Evolutionary conservation across 495 filamentous ascomycete genomes (phyloP), one percentile per base, ranked within the genome.

Genomic region (Aspergillus nidulans): DNA sequence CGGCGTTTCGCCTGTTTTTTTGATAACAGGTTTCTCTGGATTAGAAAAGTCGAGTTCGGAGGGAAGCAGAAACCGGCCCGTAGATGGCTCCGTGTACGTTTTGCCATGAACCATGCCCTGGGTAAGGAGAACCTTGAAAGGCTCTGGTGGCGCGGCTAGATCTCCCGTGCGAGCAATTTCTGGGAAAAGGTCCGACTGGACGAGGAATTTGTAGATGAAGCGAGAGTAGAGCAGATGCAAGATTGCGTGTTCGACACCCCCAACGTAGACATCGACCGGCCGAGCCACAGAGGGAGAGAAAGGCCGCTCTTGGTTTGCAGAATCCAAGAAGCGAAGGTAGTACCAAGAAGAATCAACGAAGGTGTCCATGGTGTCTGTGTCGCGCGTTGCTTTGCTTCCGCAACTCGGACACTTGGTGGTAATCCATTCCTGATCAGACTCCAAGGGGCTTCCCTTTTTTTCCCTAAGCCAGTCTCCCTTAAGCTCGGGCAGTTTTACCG

Each of bases 281-380:
- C 81, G 77, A 15, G 80, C 86, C 10, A 72, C 66, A 9, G 78
- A 69, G 36, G 83, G 66, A 0, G 79, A 82, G 58, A 95, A 85
- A 0, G 81, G 87, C 12, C 65, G 65, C 12, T 78, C 65, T 34
- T 75, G 63, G 61, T 92, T 91, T 2, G 83, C 69, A 1, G 86
- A 67, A 57, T 92, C 88, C 34, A 85, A 66, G 63, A 88, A 95
- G 0, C 90, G 82, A 75, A 92, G 81, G 59, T 82, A 95, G 65
- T 96, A 96, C 91, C 91, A 96, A 41, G 89, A 92, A 0, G 89
- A 92, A 68, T 95, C 91, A 34, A 96, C 89, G 67, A 96, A 96
- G 0, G 91, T 96, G 67, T 96, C 91, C 91, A 96, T 95, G 0
- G 91, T 96, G 63, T 96, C 91, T 2, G 91, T 95, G 62, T 96